Percentiles rank a stretch among this genome's conserved stretches.
Evolutionary conservation across 192 early-diverging fungal genomes (phyloP).

Genomic region (Helicostylum pulchrum): DNA sequence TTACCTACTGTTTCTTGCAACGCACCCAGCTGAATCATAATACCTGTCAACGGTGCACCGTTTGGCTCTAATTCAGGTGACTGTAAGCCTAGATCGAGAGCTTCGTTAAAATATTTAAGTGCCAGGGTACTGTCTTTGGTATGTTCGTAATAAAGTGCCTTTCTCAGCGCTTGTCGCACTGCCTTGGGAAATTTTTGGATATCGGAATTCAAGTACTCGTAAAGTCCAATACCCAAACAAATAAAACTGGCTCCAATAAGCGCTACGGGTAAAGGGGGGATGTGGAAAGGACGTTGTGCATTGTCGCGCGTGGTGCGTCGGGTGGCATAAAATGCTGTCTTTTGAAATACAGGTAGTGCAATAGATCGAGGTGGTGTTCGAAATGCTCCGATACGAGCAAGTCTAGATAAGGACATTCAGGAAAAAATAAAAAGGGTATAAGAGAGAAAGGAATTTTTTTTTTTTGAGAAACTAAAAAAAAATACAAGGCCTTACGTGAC

Average conservation of each 20-base stretch:
- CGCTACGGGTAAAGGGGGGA: slow-evolving; percentile 38
- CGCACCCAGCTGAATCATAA: slow-evolving; percentile 55
- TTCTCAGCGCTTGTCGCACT: slow-evolving; percentile 47
- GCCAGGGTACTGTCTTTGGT: slow-evolving; percentile 45
- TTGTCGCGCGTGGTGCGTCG: not conserved
- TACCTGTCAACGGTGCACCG: slow-evolving; percentile 51
- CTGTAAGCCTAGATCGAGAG: slow-evolving; percentile 41
- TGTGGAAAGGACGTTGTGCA: slow-evolving; percentile 9
- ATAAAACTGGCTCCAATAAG: slow-evolving; percentile 39
- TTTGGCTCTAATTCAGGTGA: slow-evolving; percentile 40
- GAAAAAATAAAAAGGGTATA: too few relatives aligned
- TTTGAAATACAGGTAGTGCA: not conserved
- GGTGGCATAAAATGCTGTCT: not conserved
- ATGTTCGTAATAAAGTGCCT: slow-evolving; percentile 55
- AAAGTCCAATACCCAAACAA: slow-evolving; percentile 42
- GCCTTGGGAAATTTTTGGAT: slow-evolving; percentile 51
- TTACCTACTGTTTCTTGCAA: slow-evolving; percentile 44
- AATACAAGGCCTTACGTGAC: too few relatives aligned
- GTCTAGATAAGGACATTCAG: too few relatives aligned
- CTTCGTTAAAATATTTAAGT: slow-evolving; percentile 42
- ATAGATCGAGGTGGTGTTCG: too few relatives aligned
- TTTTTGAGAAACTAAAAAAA: too few relatives aligned
- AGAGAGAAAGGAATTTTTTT: too few relatives aligned
- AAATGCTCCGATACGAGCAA: too few relatives aligned
- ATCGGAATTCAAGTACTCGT: slow-evolving; percentile 48